phyloP scores from a whole-genome alignment of 495 filamentous ascomycete genomes.

The Amphirosellinia nigrospora region DNA sequence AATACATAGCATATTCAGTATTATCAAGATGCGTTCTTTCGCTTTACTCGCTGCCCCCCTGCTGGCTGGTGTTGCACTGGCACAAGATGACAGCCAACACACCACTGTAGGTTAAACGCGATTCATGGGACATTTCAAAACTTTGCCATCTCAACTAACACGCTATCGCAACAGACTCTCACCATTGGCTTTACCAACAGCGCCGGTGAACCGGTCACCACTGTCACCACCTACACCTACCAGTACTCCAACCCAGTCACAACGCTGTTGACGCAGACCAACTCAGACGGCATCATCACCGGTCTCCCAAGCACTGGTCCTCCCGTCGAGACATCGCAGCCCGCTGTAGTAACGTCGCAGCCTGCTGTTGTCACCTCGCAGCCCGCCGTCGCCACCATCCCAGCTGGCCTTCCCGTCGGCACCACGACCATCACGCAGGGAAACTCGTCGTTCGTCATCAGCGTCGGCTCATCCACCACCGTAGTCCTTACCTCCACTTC shows the following conservation, averaged over 20 bases:
- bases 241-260: constrained; percentile 51
- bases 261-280: constrained; percentile 55
- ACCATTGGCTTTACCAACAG: constrained; percentile 25
- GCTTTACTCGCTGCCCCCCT: constrained; percentile 16
- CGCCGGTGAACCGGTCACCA: constrained; percentile 9
- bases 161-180: constrained; percentile 13
- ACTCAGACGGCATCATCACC: constrained; percentile 64
- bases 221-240: constrained; percentile 23
- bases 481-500: constrained; percentile 24
- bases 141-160: constrained; percentile 4
- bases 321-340: constrained; percentile 41
- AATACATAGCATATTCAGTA: constrained; percentile 19
- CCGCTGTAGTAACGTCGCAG: constrained; percentile 48
- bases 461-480: constrained; percentile 26
- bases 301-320: constrained; percentile 45
- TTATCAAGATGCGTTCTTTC: constrained; percentile 22
- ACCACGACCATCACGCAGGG: constrained; percentile 18
- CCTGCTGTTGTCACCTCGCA: constrained; percentile 52
- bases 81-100: constrained; percentile 16
- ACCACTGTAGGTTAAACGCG: constrained; percentile 16
- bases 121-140: constrained; percentile 1
- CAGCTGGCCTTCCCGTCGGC: constrained; percentile 49
- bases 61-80: constrained; percentile 19
- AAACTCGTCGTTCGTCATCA: constrained; percentile 24
- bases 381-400: constrained; percentile 54